Percentiles rank a stretch among this genome's conserved stretches.
These are phyloP conservation scores for Trichoderma virens DNA, from an alignment of 495 filamentous ascomycete genomes.

Conservation along the genomic window DNA sequence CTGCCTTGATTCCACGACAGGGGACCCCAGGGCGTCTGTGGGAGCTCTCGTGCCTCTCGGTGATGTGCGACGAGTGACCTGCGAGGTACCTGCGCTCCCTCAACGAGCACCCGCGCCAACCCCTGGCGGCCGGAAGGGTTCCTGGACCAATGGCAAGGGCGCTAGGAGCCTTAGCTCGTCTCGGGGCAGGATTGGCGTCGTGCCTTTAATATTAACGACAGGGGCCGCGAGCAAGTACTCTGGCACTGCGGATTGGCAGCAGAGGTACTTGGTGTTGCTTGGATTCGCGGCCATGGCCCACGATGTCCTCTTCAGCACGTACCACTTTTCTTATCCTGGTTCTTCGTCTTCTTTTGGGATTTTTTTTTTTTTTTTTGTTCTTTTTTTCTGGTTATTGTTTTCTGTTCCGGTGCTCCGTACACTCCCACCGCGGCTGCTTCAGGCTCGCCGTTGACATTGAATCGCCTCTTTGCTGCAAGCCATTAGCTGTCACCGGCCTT, in stretches of 20 bases:
- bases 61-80: background rate
- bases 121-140: constrained; percentile 5
- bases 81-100: background rate
- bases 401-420: background rate
- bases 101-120: background rate
- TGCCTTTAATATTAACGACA: constrained; percentile 3
- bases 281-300: too few relatives aligned
- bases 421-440: background rate
- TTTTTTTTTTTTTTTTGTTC: background rate
- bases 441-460: background rate
- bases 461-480: background rate
- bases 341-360: background rate
- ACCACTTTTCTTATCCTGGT: background rate
- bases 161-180: background rate
- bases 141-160: background rate
- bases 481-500: background rate
- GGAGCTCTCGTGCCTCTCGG: background rate
- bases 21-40: too few relatives aligned
- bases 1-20: too few relatives aligned
- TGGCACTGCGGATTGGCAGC: background rate
- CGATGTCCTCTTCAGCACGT: background rate
- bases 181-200: background rate
- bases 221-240: background rate
- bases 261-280: background rate
- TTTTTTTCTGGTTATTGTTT: background rate